Percentiles rank a stretch among this genome's conserved stretches.
Conservation (phyloP, 352 stramenopile species). For the Globisporangium paroecandrum region DNA sequence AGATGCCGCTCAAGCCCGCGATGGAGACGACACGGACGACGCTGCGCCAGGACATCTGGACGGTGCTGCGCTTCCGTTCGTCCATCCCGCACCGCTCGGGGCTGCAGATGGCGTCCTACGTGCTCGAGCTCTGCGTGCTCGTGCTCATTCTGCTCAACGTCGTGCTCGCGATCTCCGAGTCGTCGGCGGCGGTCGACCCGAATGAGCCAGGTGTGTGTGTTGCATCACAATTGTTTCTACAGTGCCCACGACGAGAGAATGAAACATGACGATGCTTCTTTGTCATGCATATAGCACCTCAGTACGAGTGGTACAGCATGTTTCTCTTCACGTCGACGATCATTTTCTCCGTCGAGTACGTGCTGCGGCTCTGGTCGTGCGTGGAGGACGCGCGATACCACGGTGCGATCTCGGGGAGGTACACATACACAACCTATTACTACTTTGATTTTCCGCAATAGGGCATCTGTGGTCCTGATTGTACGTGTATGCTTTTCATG, state of each 20-base stretch:
- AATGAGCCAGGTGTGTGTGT: slow-evolving; percentile 15
- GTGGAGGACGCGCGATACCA: slow-evolving; percentile 53
- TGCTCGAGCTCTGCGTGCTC: slow-evolving; percentile 49
- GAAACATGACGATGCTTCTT: background rate
- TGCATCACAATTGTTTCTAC: background rate
- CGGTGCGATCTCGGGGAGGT: slow-evolving; percentile 37
- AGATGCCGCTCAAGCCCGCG: background rate
- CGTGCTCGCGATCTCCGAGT: slow-evolving; percentile 49
- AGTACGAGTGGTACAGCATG: slow-evolving; percentile 33
- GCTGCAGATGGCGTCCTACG: slow-evolving; percentile 49
- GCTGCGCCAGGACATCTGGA: slow-evolving; percentile 53
- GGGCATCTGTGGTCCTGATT: background rate
- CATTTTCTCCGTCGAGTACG: slow-evolving; percentile 64
- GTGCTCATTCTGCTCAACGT: slow-evolving; percentile 62
- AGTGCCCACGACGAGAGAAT: background rate
- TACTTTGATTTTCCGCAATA: background rate
- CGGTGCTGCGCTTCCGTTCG: slow-evolving; percentile 53
- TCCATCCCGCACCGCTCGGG: slow-evolving; percentile 38
- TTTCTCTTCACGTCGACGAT: slow-evolving; percentile 55
- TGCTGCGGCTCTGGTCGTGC: slow-evolving; percentile 56
- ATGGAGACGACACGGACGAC: slow-evolving; percentile 10
- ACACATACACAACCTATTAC: background rate
- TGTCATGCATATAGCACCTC: background rate
- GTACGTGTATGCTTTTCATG: background rate
- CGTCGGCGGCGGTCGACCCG: slow-evolving; percentile 15